Base-by-base conservation (phyloP, 805 yeast species). In the Nakazawaea holstii region DNA sequence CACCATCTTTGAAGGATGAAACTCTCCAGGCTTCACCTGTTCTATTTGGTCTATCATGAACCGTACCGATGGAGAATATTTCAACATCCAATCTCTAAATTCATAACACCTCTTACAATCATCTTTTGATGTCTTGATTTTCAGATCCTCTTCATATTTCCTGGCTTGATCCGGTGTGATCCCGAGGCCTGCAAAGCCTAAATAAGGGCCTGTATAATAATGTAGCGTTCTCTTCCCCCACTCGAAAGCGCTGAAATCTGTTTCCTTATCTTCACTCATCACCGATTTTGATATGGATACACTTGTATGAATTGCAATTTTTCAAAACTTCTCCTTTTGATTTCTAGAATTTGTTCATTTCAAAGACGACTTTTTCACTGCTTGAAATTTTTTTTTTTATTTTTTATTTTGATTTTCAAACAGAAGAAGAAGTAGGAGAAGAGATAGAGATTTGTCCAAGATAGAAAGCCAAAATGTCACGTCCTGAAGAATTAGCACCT, bases 401-500 rank as follows among this genome's bases (percentile, higher is more conserved):
- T 20, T 20, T 3, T 20, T 20, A 3, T 20, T 38, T 26, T 28
- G 13, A n/a, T 38, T 28, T n/a, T 13, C n/a, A 38, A 11, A 10
- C 20, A 17, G 26, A 35, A 35, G 17, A 35, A 35, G n/a, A 30
- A 13, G 9, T 5, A 33, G 15, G 9, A 20, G 11, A 26, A 11
- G 13, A 8, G 13, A 30, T 20, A 38, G 17, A 26, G 26, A n/a
- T 24, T 13, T n/a, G 11, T 33, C 6, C 6, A 28, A 45, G n/a
- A 39, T 10, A 9, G 14, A 27, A 37, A 11, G 30, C 20, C 13
- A 37, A 33, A 11, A 91, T 91, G 98, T 87, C 96, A 2, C 82
- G 98, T 71, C 98, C 98, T 55, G 98, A 91, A 68, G 88, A 88
- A 58, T 72, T 90, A 52, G 98, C 98, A 11, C 98, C 98, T 28